Conservation (phyloP, 2,329 filamentous ascomycete genomes). For the Macrophomina phaseolina region DNA sequence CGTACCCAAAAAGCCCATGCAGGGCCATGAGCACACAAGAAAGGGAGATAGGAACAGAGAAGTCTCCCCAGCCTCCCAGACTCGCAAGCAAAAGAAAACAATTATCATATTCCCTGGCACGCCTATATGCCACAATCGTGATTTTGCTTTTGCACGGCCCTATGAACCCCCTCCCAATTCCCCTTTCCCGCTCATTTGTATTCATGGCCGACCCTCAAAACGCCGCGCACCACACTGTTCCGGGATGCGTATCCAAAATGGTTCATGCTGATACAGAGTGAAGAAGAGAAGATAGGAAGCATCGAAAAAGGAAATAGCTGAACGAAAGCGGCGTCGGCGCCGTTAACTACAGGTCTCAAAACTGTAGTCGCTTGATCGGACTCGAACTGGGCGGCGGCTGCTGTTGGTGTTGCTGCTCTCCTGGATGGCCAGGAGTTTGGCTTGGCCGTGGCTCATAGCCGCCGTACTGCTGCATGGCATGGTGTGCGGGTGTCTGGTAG, state of each 20-base stretch:
- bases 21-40: too few species aligned
- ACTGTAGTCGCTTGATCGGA: slow-evolving; percentile 20
- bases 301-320: background rate
- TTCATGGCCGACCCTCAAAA: background rate
- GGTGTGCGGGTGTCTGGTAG: slow-evolving; percentile 16
- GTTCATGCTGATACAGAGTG: slow-evolving; percentile 19
- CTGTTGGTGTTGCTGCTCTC: background rate
- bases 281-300: slow-evolving; percentile 6
- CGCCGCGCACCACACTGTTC: slow-evolving; percentile 1
- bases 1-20: too few species aligned
- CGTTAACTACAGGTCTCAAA: background rate
- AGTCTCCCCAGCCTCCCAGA: too few species aligned
- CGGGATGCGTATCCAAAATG: slow-evolving; percentile 8
- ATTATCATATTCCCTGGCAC: slow-evolving; percentile 9
- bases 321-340: background rate
- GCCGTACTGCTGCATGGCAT: slow-evolving; percentile 11
- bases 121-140: background rate
- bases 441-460: slow-evolving; percentile 15
- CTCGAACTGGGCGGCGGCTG: background rate
- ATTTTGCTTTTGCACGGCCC: background rate
- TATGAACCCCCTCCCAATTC: background rate
- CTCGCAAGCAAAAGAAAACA: background rate
- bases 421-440: background rate
- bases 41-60: too few species aligned
- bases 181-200: background rate